Evolutionary conservation across 441 rosid species (phyloP).

Genomic region (Pelargonium hybrid): DNA sequence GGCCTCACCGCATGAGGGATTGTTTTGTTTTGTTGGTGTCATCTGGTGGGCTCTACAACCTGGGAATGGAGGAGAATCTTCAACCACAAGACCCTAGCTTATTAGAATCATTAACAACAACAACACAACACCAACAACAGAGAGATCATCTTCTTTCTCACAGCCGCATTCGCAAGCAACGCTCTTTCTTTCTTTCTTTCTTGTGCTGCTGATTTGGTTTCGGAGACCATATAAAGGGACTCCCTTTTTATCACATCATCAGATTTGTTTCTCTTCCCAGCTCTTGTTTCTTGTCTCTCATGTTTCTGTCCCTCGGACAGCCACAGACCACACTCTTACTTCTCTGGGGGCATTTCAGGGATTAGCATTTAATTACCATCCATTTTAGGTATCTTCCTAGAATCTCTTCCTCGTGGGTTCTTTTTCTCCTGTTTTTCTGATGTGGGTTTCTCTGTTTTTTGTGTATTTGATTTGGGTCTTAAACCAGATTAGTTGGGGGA

Average conservation of each 20-base stretch:
- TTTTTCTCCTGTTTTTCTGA: not conserved
- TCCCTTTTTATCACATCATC: not conserved
- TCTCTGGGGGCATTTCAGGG: not conserved
- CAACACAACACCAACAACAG: too few species aligned
- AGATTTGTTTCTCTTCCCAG: slow-evolving; percentile 8
- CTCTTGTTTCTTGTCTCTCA: slow-evolving; percentile 6
- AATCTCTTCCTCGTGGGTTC: slow-evolving; percentile 18
- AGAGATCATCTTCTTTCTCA: not conserved
- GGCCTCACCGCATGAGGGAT: slow-evolving; percentile 1
- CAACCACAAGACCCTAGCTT: not conserved
- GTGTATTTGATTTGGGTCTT: not conserved
- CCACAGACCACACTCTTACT: not conserved
- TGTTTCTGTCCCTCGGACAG: slow-evolving; percentile 27
- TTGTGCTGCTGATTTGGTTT: not conserved
- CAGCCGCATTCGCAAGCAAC: not conserved
- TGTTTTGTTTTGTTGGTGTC: not conserved
- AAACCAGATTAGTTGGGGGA: slow-evolving; percentile 6
- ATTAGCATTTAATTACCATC: not conserved
- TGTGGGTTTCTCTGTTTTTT: slow-evolving; percentile 1
- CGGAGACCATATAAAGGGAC: slow-evolving; percentile 3
- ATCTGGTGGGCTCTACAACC: slow-evolving; percentile 16
- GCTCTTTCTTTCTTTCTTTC: not conserved
- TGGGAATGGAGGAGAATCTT: slow-evolving; percentile 18
- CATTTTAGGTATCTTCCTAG: slow-evolving; percentile 21
- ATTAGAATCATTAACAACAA: too few species aligned